Percentiles rank a stretch among this genome's conserved stretches.
These are phyloP conservation scores for Apiospora phragmitis DNA, from an alignment of 2,329 filamentous ascomycete species.

Conservation along the genomic window DNA sequence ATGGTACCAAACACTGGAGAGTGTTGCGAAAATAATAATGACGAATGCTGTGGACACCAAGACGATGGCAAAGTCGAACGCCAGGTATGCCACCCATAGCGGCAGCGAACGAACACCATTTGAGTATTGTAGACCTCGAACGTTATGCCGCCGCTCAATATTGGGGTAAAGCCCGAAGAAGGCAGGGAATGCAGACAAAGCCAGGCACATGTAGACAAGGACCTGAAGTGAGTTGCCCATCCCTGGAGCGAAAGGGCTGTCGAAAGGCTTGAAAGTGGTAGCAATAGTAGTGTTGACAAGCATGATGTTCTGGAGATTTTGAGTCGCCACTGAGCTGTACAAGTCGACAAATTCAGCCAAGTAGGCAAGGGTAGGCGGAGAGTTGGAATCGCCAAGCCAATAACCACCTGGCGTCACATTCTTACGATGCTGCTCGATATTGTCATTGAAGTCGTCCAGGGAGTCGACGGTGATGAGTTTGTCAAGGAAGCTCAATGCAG, in stretches of 20 bases:
- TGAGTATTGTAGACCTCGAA: conserved; percentile 85
- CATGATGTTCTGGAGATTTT: conserved; percentile 67
- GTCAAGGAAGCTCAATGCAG: conserved; percentile 27
- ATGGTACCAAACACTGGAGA: conserved; percentile 71
- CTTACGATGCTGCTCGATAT: conserved; percentile 61
- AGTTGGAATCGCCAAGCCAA: conserved; percentile 66
- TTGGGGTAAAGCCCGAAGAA: conserved; percentile 91
- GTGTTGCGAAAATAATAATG: conserved; percentile 67
- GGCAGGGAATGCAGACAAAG: conserved; percentile 75
- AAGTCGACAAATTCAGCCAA: conserved; percentile 60
- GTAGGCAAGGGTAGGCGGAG: conserved; percentile 69
- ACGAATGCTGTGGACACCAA: conserved; percentile 65
- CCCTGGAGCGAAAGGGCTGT: conserved; percentile 67
- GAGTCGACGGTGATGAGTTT: conserved; percentile 59
- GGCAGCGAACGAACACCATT: conserved; percentile 83
- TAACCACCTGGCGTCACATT: conserved; percentile 78
- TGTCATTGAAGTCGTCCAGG: conserved; percentile 67
- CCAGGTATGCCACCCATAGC: conserved; percentile 80
- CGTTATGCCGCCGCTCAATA: conserved; percentile 75
- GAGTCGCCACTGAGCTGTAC: conserved; percentile 59
- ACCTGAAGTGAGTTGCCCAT: conserved; percentile 76
- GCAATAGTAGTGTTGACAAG: conserved; percentile 68
- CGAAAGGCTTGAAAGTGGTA: conserved; percentile 74
- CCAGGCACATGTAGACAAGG: conserved; percentile 78
- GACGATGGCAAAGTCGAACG: conserved; percentile 79